These are phyloP conservation scores for Chalara sp. DNA, from an alignment of 2,329 filamentous ascomycete species.

Conservation along the genomic window DNA sequence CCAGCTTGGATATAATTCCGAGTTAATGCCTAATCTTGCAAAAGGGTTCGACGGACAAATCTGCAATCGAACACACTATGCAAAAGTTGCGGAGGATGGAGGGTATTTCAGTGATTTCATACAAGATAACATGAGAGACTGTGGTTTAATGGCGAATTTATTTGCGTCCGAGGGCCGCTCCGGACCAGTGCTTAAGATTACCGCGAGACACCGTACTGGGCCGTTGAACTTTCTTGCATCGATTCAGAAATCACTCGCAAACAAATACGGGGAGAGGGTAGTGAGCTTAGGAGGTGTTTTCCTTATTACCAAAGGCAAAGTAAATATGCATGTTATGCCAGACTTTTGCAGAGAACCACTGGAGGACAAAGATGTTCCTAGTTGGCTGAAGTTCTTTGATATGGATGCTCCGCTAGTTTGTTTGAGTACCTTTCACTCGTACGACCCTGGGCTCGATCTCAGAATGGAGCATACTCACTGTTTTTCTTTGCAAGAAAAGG, in stretches of 20 bases:
- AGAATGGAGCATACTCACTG: constrained; percentile 43
- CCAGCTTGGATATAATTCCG: constrained; percentile 34
- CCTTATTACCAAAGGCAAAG: constrained; percentile 30
- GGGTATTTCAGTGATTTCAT: constrained; percentile 17
- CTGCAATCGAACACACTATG: constrained; percentile 25
- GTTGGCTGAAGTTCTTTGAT: constrained; percentile 35
- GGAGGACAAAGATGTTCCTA: constrained; percentile 24
- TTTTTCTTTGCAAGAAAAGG: constrained; percentile 25
- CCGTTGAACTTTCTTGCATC: constrained; percentile 28
- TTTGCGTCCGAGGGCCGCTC: constrained; percentile 30
- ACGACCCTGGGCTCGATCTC: constrained; percentile 31
- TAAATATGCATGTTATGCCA: constrained; percentile 38
- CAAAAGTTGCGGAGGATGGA: constrained; percentile 18
- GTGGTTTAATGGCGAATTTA: constrained; percentile 37
- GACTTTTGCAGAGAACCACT: constrained; percentile 28
- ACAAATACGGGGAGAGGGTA: constrained; percentile 28
- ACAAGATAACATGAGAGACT: constrained; percentile 21
- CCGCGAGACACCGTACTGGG: constrained; percentile 25
- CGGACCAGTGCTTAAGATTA: constrained; percentile 32
- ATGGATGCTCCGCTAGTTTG: constrained; percentile 32
- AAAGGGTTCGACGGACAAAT: constrained; percentile 20
- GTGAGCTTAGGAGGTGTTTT: constrained; percentile 37
- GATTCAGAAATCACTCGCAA: constrained; percentile 25
- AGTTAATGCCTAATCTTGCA: constrained; percentile 34
- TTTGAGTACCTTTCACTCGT: constrained; percentile 35